Base-by-base conservation (phyloP, 768 basidiomycete species). In the Amanita thiersii region DNA sequence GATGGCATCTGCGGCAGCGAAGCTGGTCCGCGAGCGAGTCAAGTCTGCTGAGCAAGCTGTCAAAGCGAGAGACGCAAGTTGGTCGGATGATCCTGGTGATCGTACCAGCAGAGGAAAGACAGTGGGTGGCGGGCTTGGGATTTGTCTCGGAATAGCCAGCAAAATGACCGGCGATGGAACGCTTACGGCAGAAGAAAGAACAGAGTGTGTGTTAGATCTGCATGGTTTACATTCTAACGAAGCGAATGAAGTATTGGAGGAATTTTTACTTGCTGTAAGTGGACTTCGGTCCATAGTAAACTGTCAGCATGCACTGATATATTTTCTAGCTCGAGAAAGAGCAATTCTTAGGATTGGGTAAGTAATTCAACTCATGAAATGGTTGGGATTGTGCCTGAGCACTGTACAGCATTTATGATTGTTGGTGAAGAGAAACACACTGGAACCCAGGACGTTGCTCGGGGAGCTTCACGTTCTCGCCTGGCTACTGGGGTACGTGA, bases 361-460 rank as follows among this genome's bases (percentile, higher is more conserved):
- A 50, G 75, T 61, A 12, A 34, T 44, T 46, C 24, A 21, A 35
- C 32, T 4, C 26, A 23, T 48, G 1, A 17, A 34, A 11, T 25
- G 24, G 26, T 36, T 29, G 32, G 17, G 28, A 26, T 34, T 28
- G 37, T 45, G 31, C 48, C 18, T 43, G 50, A 25, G 49, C n/a
- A 34, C 24, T 24, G 35, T 43, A 18, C 50, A 86, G 91, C 87
- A 4, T 99, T 86, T 57, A 65, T 89, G 14, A 72, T 99, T 32
- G 88, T 98, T 4, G 94, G 96, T 14, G 91, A 97, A 63, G 89
- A 94, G 60, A 94, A 92, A 60, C 94, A 97, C 58, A 90, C 88
- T 0, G 93, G 87, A 2, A 84, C 81, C n/a, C 89, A 93, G 54
- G 90, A 93, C 53, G 64, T 74, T 3, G 76, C 69, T 9, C 75